Base-by-base conservation (phyloP, 2,329 filamentous ascomycete species). In the Xylaria sp. region DNA sequence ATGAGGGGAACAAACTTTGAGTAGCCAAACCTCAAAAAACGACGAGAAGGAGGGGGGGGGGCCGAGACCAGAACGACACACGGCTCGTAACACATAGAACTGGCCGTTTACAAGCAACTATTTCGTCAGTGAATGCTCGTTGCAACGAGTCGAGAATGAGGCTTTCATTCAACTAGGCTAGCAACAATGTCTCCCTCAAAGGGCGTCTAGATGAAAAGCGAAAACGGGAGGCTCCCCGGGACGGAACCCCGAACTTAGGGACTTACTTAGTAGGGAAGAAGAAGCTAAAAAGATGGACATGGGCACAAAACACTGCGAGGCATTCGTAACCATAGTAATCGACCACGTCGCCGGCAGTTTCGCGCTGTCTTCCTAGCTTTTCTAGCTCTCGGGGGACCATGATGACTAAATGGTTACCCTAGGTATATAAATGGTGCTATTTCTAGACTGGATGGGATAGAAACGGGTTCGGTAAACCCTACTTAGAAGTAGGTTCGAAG, bases 1-100 rank as follows among this genome's bases (percentile, higher is more conserved):
- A 64, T 70, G 65, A 68, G 68, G 68, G 67, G 65, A 72, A 70
- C 65, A 70, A 72, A 69, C 63, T 70, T 69, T 71, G 61, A 60
- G 54, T 37, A 65, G 62, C 47, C 59, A 47, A 64, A n/a, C 57
- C 37, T 65, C 23, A 29, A 55, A 55, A 40, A 23, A 48, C 37
- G 21, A 54, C 25, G 27, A 55, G 51, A 35, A 35, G 32, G 32
- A 35, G 50, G 35, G 53, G 47, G 44, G 60, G 51, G 32, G 16
- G 48, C 16, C 42, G 8, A 51, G 18, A 18, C 16, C n/a, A 55
- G 23, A 44, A 37, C 35, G 37, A 53, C 21, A 3, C 12, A 4
- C 12, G 35, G 27, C 27, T n/a, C 21, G 47, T 40, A 25, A 35
- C 16, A 44, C 25, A 27, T 44, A 44, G 2, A 42, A 25, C n/a